Base-by-base conservation (phyloP, 2,329 filamentous ascomycete species). In the Paraconiothyrium brasiliense region DNA sequence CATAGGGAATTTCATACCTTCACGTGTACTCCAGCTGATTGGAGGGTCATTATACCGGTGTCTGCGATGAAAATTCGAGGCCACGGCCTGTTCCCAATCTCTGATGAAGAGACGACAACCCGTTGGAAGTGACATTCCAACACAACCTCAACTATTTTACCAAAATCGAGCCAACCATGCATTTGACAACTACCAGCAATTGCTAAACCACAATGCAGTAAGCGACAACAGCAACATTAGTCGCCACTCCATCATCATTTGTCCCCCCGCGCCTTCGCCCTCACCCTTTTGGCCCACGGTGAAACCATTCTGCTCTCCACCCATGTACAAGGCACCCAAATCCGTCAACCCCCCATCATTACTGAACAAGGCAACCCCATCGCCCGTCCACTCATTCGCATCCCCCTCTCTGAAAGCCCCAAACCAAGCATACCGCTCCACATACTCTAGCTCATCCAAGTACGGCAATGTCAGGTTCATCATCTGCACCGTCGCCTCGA, bases 391-490 rank as follows among this genome's bases (percentile, higher is more conserved):
- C 58, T 71, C 70, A 62, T 78, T 77, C 10, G 75, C 74, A 55
- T 76, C 74, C 14, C 71, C 59, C 0, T 67, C 63, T 39, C 76
- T 67, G 48, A 77, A 78, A 2, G 73, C 75, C 11, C 76, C 76
- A 57, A 77, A 78, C 76, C 76, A 78, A 0, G 74, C 67, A 60
- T 76, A 78, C 41, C 66, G 66, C 61, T 76, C 75, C 34, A 82
- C 80, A 71, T 77, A 84, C 58, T 84, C 80, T 30, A 88, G 72
- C 0, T 82, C 80, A 72, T 94, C 91, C 54, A 95, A 85, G 76
- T 89, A 94, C 22, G 88, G 84, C 54, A 87, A 76, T 0, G 87
- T 89, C 66, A 83, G 82, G 70, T 93, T 93, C 83, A 88, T 93
- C 79, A 92, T 93, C 0, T 74, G 68, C 68, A 92, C 85, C 0